Evolutionary conservation across 192 early-diverging fungal genomes (phyloP), one percentile per base, ranked within the genome.

Genomic region (Podochytrium sp.): DNA sequence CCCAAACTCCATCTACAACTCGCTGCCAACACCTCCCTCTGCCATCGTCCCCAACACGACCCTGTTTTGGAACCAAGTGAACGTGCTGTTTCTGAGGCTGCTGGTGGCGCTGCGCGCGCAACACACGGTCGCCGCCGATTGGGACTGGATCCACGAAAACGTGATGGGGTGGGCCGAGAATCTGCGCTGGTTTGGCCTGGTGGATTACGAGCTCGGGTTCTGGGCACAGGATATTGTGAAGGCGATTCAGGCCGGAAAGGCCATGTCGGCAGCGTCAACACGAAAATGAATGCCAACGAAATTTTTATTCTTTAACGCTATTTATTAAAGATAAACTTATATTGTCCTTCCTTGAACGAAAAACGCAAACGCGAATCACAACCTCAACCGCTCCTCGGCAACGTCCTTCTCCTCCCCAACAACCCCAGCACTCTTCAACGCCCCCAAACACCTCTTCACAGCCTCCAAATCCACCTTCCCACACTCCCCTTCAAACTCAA

Each of bases 201-300:
- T 94, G 27, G 91, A 94, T 72, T 94, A 93, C 76, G 91, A 94
- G 61, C 85, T 93, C 79, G 93, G 92, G 27, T 89, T 91, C 56
- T 93, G 90, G 90, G 92, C 91, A 67, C 79, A 84, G 33, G 91
- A 92, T 40, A 91, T 94, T 63, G 71, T 92, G 43, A 85, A 90
- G 47, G 85, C 90, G 14, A 80, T 93, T 30, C 83, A 89, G n/a
- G 5, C 49, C 10, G 35, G 42, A 6, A 47, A 39, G 35, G 23
- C 23, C n/a, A n/a, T n/a, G n/a, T n/a, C n/a, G n/a, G n/a, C n/a
- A n/a, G n/a, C n/a, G n/a, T n/a, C n/a, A n/a, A n/a, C n/a, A n/a
- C n/a, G n/a, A n/a, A n/a, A n/a, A n/a, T n/a, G n/a, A n/a, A n/a
- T n/a, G n/a, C n/a, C n/a, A n/a, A n/a, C n/a, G n/a, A n/a, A n/a